Base-by-base conservation (phyloP, 2,329 filamentous ascomycete species). In the Tolypocladium album region DNA sequence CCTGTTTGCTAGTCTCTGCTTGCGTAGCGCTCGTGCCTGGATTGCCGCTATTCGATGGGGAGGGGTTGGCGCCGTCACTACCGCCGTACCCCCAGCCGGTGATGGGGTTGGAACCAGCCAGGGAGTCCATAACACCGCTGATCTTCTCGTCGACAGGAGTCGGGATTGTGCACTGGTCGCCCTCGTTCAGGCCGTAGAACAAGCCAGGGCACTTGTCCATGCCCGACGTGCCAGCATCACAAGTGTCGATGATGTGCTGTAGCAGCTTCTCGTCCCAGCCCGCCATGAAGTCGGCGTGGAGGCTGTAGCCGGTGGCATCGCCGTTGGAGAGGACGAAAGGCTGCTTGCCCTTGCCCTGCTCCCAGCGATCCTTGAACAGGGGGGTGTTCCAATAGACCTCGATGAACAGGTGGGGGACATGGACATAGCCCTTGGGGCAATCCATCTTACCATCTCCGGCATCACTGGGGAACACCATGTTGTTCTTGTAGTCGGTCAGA, bases 251-350 rank as follows among this genome's bases (percentile, higher is more conserved):
- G 64, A 88, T 87, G 62, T 81, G 77, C 72, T 88, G 85, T 57
- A 90, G 83, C 55, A 81, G 78, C 36, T 76, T 71, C 62, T 82
- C 78, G 65, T 91, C 84, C 89, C 89, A 92, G 20, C 83, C 88
- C 63, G 88, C 84, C 64, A 88, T 73, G 75, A 92, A 91, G 72
- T 92, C 88, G 56, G 80, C 87, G 72, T 91, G 88, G 62, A 81
- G 81, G 66, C 83, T 84, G 75, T 83, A 90, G 60, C 88, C 88
- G 13, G 88, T 89, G 24, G 79, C 76, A 60, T 92, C 88, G 53
- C 88, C 88, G 68, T 85, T 86, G 64, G 87, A 77, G 52, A 89
- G 82, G 59, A 90, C 84, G 67, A 90, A 90, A 13, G 85, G 86
- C 74, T 84, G 82, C 31, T 68, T 70, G 66, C 81, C 82, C 61